Evolutionary conservation across 768 basidiomycete genomes (phyloP).

Genomic region (Dioszegia aurantiaca): DNA sequence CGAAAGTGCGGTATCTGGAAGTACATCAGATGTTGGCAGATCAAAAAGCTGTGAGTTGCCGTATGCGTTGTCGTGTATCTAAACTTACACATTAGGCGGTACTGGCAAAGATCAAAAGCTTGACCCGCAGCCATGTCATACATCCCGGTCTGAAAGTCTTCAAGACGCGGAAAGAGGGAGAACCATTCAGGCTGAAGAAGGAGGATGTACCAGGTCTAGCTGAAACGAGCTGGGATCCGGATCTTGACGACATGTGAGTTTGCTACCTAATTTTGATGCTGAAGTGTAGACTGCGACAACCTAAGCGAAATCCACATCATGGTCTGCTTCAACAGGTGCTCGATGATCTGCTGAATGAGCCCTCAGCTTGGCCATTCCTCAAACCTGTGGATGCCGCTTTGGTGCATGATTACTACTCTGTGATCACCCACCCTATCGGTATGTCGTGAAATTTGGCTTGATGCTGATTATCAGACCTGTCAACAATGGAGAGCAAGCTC

Average conservation of each 20-base stretch:
- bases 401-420: conserved; percentile 83
- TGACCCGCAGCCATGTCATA: conserved; percentile 80
- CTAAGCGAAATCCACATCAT: conserved; percentile 58
- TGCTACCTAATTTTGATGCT: background rate
- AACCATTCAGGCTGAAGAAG: conserved; percentile 58
- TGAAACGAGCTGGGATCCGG: conserved; percentile 88
- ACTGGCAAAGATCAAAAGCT: conserved; percentile 77
- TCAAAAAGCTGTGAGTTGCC: conserved; percentile 66
- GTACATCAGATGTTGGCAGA: conserved; percentile 69
- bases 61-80: background rate
- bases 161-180: conserved; percentile 59
- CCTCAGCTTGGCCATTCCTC: conserved; percentile 82
- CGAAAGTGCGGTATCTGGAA: conserved; percentile 81
- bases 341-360: conserved; percentile 71
- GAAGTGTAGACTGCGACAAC: conserved; percentile 48
- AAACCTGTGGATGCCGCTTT: conserved; percentile 74
- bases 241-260: conserved; percentile 69
- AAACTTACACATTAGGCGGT: conserved; percentile 59
- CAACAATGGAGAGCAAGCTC: conserved; percentile 85
- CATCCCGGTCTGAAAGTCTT: conserved; percentile 77
- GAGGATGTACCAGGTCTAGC: conserved; percentile 82
- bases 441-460: conserved; percentile 52
- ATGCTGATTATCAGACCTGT: conserved; percentile 59
- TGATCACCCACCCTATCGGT: conserved; percentile 93
- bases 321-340: conserved; percentile 75